These are phyloP conservation scores for Monosporozyma yasuniensis DNA, from an alignment of 805 yeast species.

Conservation along the genomic window DNA sequence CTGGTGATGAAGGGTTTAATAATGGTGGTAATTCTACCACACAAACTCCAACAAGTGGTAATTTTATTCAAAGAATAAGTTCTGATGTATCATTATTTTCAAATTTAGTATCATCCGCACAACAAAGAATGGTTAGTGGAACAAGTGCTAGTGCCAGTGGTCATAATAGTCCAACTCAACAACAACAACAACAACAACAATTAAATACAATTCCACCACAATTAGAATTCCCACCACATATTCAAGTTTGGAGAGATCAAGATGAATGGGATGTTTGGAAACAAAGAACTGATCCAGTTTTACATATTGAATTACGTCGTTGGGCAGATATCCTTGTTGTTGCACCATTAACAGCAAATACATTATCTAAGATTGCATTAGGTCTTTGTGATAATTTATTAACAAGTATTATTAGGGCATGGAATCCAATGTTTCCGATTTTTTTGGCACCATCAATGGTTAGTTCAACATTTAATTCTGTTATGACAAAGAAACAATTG, in stretches of 20 bases:
- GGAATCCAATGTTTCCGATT: conserved; percentile 88
- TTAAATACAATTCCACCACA: conserved; percentile 25
- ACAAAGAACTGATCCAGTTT: conserved; percentile 73
- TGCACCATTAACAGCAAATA: conserved; percentile 92
- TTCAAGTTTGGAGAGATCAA: conserved; percentile 82
- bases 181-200: conserved; percentile 27
- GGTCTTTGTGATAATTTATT: conserved; percentile 89
- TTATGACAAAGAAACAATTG: conserved; percentile 77
- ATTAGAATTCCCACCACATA: conserved; percentile 52
- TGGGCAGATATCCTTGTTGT: conserved; percentile 93
- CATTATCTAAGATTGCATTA: conserved; percentile 76
- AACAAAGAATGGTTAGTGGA: conserved; percentile 1
- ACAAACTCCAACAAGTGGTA: not conserved
- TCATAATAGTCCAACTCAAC: not conserved
- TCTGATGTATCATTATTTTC: conserved; percentile 4
- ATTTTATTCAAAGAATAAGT: conserved; percentile 3
- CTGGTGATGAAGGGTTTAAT: not conserved
- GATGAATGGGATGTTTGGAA: conserved; percentile 91
- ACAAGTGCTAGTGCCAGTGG: not conserved
- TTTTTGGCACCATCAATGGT: conserved; percentile 93
- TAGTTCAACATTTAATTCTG: conserved; percentile 79
- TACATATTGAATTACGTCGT: conserved; percentile 87
- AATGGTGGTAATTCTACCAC: not conserved
- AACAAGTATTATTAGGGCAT: conserved; percentile 86
- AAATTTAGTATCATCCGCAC: conserved; percentile 2